Evolutionary conservation across 495 filamentous ascomycete species (phyloP).

Genomic region (Ascodesmis nigricans): DNA sequence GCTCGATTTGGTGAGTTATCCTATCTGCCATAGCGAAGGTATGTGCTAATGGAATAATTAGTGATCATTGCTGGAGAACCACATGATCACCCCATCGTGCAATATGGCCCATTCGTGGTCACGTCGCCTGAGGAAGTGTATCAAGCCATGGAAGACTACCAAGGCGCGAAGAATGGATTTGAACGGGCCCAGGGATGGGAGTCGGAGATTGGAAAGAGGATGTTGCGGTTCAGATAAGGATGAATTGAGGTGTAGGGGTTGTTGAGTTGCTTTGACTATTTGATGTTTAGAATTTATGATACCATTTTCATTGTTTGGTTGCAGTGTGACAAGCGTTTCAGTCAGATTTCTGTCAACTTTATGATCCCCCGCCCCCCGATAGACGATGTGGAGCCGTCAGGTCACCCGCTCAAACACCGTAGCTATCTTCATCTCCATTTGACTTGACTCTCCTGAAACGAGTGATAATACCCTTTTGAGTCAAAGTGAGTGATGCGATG

Average conservation of each 20-base stretch:
- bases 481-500: background rate
- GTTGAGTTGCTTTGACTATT: too few relatives aligned
- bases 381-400: background rate
- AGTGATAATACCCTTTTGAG: background rate
- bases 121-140: constrained; percentile 67
- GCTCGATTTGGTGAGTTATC: constrained; percentile 35
- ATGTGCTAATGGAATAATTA: constrained; percentile 7
- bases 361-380: background rate
- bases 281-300: too few relatives aligned
- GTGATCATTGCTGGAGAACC: constrained; percentile 68
- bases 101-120: constrained; percentile 90
- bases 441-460: background rate
- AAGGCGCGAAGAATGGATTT: constrained; percentile 68
- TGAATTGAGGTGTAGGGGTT: too few relatives aligned
- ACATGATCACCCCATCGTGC: constrained; percentile 76
- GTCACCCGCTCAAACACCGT: background rate
- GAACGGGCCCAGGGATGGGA: constrained; percentile 65
- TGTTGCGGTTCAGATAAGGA: constrained; percentile 25
- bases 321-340: too few relatives aligned
- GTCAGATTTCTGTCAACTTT: background rate
- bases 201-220: constrained; percentile 86
- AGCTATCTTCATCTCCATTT: background rate
- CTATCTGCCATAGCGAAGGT: background rate
- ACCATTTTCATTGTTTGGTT: too few relatives aligned
- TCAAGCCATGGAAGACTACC: constrained; percentile 76